phyloP scores from a whole-genome alignment of 2,329 filamentous ascomycete species.

The Cadophora gregata region DNA sequence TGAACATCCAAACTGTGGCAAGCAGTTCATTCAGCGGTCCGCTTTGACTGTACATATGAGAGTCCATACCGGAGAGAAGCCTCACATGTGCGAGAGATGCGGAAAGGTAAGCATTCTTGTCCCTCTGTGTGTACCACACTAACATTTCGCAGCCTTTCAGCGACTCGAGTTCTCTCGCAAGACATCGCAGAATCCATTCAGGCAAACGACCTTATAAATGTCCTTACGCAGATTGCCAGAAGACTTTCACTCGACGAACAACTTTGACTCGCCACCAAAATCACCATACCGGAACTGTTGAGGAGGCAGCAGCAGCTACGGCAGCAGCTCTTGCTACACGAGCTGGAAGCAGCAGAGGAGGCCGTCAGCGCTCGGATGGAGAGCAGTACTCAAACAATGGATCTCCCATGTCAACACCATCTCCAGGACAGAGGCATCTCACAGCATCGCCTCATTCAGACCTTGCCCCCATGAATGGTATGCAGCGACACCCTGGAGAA shows the following conservation, averaged over 20 bases:
- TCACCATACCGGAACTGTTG: conserved; percentile 92
- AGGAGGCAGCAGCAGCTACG: conserved; percentile 89
- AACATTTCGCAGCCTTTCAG: conserved; percentile 77
- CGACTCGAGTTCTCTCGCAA: conserved; percentile 91
- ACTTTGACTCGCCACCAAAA: conserved; percentile 96
- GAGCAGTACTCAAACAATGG: conserved; percentile 74
- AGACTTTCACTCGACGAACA: conserved; percentile 95
- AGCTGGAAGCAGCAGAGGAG: conserved; percentile 46
- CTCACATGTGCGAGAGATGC: conserved; percentile 95
- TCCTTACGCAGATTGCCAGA: conserved; percentile 95
- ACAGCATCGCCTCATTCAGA: conserved; percentile 83
- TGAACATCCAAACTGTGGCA: conserved; percentile 86
- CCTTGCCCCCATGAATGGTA: conserved; percentile 70
- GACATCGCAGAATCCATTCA: conserved; percentile 93
- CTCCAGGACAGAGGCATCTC: conserved; percentile 77
- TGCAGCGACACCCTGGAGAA: conserved; percentile 60
- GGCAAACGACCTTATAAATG: conserved; percentile 97
- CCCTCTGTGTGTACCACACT: conserved; percentile 29
- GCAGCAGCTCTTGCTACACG: conserved; percentile 77
- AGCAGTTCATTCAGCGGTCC: conserved; percentile 96
- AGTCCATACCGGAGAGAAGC: conserved; percentile 97
- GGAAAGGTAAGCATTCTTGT: conserved; percentile 72
- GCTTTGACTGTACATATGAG: conserved; percentile 94
- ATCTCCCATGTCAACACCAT: conserved; percentile 80
- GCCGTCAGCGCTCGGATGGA: conserved; percentile 69